Evolutionary conservation across 2,329 filamentous ascomycete genomes (phyloP).

Genomic region (Magnaporthiopsis rhizophila): DNA sequence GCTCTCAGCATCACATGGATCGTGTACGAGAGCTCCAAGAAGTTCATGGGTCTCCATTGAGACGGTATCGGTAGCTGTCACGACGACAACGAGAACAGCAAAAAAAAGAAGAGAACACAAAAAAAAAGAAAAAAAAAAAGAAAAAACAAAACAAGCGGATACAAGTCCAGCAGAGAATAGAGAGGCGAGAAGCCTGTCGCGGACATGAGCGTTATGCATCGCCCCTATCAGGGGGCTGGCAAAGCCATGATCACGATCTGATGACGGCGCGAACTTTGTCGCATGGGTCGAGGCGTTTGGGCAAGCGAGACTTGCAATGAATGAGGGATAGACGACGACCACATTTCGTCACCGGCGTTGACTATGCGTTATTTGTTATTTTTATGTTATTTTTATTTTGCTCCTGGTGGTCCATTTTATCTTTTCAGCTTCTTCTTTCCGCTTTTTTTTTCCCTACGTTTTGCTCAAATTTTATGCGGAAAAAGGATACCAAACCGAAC

Average conservation of each 20-base stretch:
- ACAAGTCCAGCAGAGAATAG: not conserved
- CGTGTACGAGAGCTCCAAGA: slow-evolving; percentile 86
- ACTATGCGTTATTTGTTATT: too few species aligned
- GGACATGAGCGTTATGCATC: not conserved
- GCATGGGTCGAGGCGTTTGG: slow-evolving; percentile 5
- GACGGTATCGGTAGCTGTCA: too few species aligned
- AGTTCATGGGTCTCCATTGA: slow-evolving; percentile 49
- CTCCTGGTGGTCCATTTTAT: not conserved
- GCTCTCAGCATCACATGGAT: slow-evolving; percentile 94
- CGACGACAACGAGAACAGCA: too few species aligned
- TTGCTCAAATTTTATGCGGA: not conserved
- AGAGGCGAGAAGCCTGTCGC: not conserved
- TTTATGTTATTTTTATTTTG: not conserved
- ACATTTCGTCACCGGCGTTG: not conserved
- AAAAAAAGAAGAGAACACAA: too few species aligned
- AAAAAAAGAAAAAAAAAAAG: too few species aligned
- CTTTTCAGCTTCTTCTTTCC: not conserved
- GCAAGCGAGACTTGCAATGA: too few species aligned
- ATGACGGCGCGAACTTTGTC: not conserved
- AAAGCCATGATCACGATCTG: too few species aligned
- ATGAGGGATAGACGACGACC: too few species aligned
- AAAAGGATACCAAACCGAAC: not conserved
- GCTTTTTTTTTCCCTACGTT: not conserved
- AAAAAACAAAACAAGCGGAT: too few species aligned
- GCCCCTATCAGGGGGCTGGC: too few species aligned